phyloP scores from a whole-genome alignment of 78 protist species.

The Tieghemostelium lacteum region DNA sequence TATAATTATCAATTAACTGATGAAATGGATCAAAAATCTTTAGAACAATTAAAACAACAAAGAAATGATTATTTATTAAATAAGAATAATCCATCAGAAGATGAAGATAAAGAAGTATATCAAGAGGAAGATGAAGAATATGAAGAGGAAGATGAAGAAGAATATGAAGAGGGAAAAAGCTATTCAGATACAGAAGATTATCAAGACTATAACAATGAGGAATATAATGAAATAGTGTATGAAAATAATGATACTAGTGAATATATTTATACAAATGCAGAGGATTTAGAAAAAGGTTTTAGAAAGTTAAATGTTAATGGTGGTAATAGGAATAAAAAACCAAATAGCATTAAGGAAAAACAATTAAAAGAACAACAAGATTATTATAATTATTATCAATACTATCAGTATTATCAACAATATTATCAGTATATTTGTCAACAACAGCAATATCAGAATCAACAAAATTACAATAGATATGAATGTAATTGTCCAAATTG shows the following conservation, averaged over 20 bases:
- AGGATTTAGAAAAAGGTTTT: not conserved
- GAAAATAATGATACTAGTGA: conserved; percentile 7
- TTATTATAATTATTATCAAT: not conserved
- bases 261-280: no score
- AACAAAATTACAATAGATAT: not conserved
- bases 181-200: not conserved
- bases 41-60: conserved; percentile 3
- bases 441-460: conserved; percentile 4
- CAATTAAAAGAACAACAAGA: not conserved
- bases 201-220: not conserved
- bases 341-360: not conserved
- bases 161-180: conserved; percentile 16
- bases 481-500: conserved; percentile 37
- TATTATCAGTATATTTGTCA: not conserved
- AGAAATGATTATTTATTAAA: not conserved
- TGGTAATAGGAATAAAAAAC: not conserved
- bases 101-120: not conserved
- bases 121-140: not conserved
- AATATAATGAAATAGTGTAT: not conserved
- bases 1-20: conserved; percentile 42
- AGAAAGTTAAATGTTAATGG: not conserved
- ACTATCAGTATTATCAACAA: not conserved
- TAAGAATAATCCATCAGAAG: not conserved
- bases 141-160: conserved; percentile 15
- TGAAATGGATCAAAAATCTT: conserved; percentile 9